Evolutionary conservation across 1,139 yeast species (phyloP).

Genomic region (Taphrina sp.): DNA sequence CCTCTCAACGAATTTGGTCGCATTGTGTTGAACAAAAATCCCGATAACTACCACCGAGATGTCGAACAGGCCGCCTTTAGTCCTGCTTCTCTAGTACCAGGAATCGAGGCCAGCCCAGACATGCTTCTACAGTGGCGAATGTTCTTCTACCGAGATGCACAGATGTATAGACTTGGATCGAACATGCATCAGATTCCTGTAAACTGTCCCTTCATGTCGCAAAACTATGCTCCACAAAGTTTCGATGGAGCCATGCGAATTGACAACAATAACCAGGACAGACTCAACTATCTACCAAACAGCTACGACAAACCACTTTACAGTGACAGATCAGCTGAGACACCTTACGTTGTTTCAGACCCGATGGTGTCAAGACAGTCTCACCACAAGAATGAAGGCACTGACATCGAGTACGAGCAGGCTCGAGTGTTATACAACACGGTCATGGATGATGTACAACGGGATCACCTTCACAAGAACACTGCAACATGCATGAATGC

Average conservation of each 20-base stretch:
- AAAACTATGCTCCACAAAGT: conserved; percentile 43
- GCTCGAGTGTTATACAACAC: conserved; percentile 20
- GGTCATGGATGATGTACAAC: conserved; percentile 22
- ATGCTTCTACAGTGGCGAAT: conserved; percentile 60
- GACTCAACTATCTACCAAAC: conserved; percentile 57
- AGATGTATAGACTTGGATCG: conserved; percentile 60
- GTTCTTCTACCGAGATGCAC: conserved; percentile 61
- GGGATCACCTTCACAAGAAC: conserved; percentile 23
- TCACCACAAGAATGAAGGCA: conserved; percentile 26
- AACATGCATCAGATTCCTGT: conserved; percentile 69
- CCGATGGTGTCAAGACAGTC: conserved; percentile 25
- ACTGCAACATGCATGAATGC: conserved; percentile 20
- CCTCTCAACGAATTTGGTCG: conserved; percentile 61
- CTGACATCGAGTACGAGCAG: conserved; percentile 22
- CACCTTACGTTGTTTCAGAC: conserved; percentile 18
- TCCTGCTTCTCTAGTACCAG: conserved; percentile 60
- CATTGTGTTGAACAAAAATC: conserved; percentile 56
- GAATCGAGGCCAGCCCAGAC: conserved; percentile 60
- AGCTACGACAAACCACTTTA: conserved; percentile 21
- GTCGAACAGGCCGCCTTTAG: conserved; percentile 62
- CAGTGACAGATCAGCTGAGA: conserved; percentile 11
- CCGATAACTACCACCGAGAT: conserved; percentile 58
- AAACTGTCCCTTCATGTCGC: conserved; percentile 44
- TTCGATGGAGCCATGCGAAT: conserved; percentile 88
- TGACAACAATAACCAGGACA: conserved; percentile 69